Conservation (phyloP, 2,329 filamentous ascomycete species). For the Calonectria crousiana region DNA sequence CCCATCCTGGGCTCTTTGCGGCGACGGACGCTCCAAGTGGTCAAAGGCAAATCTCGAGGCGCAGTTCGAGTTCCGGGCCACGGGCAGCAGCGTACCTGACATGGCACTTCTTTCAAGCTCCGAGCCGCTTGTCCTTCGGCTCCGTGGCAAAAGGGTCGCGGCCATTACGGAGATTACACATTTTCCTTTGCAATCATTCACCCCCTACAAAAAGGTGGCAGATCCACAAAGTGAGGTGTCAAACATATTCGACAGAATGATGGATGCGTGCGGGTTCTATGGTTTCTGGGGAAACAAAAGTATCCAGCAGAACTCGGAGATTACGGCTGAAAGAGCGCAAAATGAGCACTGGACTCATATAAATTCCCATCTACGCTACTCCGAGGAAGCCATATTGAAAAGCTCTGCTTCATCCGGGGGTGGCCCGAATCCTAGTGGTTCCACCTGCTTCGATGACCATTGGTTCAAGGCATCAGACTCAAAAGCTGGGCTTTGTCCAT, state of each 20-base stretch:
- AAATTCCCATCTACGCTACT: conserved; percentile 25
- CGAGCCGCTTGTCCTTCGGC: conserved; percentile 11
- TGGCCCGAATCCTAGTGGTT: neutral
- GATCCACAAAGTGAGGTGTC: conserved; percentile 7
- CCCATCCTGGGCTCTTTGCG: conserved; percentile 30
- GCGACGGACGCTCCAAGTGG: conserved; percentile 24
- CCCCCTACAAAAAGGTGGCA: conserved; percentile 7
- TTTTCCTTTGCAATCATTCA: conserved; percentile 21
- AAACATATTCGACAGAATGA: conserved; percentile 20
- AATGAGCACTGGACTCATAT: conserved; percentile 30
- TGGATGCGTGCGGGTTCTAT: conserved; percentile 30
- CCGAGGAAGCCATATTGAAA: neutral
- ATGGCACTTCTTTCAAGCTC: neutral
- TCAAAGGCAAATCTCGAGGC: conserved; percentile 22
- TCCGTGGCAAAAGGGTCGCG: conserved; percentile 7
- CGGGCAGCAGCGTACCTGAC: conserved; percentile 12
- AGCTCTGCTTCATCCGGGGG: neutral
- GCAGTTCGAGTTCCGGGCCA: conserved; percentile 26
- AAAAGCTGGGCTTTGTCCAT: conserved; percentile 29
- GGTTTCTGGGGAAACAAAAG: conserved; percentile 22
- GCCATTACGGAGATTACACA: conserved; percentile 21
- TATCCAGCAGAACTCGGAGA: neutral
- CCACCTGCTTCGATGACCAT: conserved; percentile 19
- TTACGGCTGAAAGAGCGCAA: neutral
- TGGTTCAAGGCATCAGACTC: conserved; percentile 28